These are phyloP conservation scores for Lachnellula hyalina DNA, from an alignment of 2,329 filamentous ascomycete species.

Conservation along the genomic window DNA sequence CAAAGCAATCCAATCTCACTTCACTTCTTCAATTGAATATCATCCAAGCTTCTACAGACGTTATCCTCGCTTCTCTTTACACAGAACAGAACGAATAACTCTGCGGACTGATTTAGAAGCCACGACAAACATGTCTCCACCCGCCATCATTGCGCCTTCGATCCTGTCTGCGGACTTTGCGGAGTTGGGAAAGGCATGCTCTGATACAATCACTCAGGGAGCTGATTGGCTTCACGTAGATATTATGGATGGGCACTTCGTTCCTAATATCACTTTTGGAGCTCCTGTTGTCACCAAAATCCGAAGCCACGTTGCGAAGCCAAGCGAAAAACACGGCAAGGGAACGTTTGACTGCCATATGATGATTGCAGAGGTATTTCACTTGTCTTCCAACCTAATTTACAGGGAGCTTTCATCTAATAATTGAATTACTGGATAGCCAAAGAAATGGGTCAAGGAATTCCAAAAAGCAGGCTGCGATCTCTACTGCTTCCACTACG, in stretches of 20 bases:
- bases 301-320: conserved; percentile 74
- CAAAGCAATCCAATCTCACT: too few species aligned
- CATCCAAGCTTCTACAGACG: too few species aligned
- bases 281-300: conserved; percentile 94
- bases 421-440: conserved; percentile 44
- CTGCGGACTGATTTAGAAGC: too few species aligned
- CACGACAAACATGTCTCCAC: conserved; percentile 65
- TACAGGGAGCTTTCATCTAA: too few species aligned
- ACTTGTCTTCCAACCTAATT: not conserved
- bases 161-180: conserved; percentile 97
- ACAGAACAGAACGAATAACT: too few species aligned
- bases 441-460: conserved; percentile 96
- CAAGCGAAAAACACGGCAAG: conserved; percentile 62
- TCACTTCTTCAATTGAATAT: too few species aligned
- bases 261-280: conserved; percentile 97
- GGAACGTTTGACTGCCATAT: conserved; percentile 99
- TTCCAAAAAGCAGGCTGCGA: conserved; percentile 93
- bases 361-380: conserved; percentile 91
- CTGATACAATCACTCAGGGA: conserved; percentile 75
- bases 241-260: conserved; percentile 98
- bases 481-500: conserved; percentile 99
- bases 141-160: conserved; percentile 94
- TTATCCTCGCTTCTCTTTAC: too few species aligned
- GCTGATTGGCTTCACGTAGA: conserved; percentile 73
- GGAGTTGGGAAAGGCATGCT: conserved; percentile 79